Base-by-base conservation (phyloP, 1,284 basidiomycete species). In the Schizophyllum amplum region DNA sequence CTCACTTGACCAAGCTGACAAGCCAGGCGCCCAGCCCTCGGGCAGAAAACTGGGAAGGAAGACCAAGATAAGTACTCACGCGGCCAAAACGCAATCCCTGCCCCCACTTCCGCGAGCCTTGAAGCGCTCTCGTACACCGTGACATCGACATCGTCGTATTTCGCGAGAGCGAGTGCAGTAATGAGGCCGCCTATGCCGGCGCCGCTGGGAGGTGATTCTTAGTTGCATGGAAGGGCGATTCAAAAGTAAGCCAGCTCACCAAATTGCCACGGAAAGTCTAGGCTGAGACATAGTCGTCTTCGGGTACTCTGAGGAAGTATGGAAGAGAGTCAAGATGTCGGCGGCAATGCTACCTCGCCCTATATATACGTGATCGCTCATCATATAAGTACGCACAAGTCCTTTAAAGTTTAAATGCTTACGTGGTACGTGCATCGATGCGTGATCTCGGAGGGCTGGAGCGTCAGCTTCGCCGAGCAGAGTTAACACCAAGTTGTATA, bases 101-200 rank as follows among this genome's bases (percentile, higher is more conserved):
- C 78, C 4, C 77, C 77, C 24, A 80, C 77, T 62, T 80, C 78
- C 55, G 68, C 74, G 67, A 79, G 78, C 21, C 69, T 71, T 5
- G 67, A 70, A 9, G 78, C 70, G 5, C 75, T 72, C 64, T 80
- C 78, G 63, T 78, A 80, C 1, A 80, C 64, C 26, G 74, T 68
- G 4, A 79, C 74, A 49, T 73, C 65, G n/a, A 80, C 71, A 60
- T 77, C 67, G 1, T 69, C 56, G 55, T 67, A 69, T 53, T 65
- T 66, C 1, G 73, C 72, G 7, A 79, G 67, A 1, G 72, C 71
- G 9, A 78, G 72, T 1, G 77, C 77, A 4, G 79, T 67, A 47
- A 69, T 74, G 6, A 80, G 66, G 4, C 77, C 77, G 20, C 76
- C 74, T 48, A 79, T 78, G 1, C 77, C 77, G 5, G 77, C 78